These are phyloP conservation scores for Pugionium dolabratum DNA, from an alignment of 345 rosid species.

Conservation along the genomic window DNA sequence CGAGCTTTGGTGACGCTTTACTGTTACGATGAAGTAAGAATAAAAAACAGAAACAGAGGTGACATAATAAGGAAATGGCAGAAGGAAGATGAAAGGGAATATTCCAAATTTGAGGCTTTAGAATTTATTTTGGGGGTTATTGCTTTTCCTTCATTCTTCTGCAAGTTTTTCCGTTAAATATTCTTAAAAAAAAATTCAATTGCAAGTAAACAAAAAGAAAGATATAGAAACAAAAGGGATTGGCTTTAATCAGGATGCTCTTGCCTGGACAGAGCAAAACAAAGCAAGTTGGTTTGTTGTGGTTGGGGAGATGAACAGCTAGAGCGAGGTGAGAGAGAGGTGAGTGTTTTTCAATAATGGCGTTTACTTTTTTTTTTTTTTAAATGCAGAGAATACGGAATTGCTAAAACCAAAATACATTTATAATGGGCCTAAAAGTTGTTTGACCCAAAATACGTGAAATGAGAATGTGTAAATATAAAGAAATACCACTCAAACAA, in stretches of 20 bases:
- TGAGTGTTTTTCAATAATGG: constrained; percentile 35
- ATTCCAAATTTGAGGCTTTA: constrained; percentile 42
- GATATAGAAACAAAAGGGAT: constrained; percentile 7
- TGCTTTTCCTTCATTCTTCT: constrained; percentile 30
- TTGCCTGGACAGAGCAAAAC: constrained; percentile 34
- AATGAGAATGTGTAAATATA: too few relatives aligned
- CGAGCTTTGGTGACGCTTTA: constrained; percentile 24
- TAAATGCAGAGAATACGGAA: constrained; percentile 15
- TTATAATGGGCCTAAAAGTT: background rate
- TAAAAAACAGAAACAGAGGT: constrained; percentile 20
- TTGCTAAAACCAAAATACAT: background rate
- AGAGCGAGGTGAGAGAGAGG: constrained; percentile 11
- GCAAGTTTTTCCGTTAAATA: constrained; percentile 10
- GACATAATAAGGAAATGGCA: constrained; percentile 11
- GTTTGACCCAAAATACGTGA: background rate
- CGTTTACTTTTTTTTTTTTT: constrained; percentile 26
- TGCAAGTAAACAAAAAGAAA: background rate
- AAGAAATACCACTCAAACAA: too few relatives aligned
- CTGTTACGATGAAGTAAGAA: constrained; percentile 27
- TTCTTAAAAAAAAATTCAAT: constrained; percentile 27
- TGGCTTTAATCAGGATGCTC: constrained; percentile 39
- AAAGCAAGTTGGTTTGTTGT: constrained; percentile 47
- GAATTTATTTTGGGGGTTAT: constrained; percentile 29
- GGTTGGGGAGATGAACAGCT: constrained; percentile 48
- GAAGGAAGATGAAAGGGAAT: constrained; percentile 36